Evolutionary conservation across 176 grass and related monocot genomes (phyloP).

Genomic region (Oryza longistaminata): DNA sequence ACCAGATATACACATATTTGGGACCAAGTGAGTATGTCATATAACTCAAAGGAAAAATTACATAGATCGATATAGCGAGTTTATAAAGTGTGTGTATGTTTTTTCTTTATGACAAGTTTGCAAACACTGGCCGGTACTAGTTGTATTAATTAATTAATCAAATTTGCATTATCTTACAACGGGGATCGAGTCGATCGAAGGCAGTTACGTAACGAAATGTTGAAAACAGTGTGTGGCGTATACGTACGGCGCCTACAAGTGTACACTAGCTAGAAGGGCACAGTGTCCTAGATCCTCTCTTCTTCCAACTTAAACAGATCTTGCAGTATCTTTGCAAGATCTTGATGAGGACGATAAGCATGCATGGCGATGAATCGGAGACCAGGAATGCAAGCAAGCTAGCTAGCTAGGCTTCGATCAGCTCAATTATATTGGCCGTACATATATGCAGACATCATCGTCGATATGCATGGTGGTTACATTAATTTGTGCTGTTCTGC

Average conservation of each 20-base stretch:
- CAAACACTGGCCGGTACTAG: background rate
- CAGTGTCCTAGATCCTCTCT: constrained; percentile 8
- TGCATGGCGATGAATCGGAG: constrained; percentile 8
- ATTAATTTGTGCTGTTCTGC: background rate
- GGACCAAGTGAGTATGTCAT: too few relatives aligned
- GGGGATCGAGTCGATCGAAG: background rate
- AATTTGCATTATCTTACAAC: background rate
- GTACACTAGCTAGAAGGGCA: background rate
- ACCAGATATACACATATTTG: too few relatives aligned
- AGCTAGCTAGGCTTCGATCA: background rate
- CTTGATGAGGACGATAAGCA: constrained; percentile 9
- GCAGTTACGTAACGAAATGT: constrained; percentile 3
- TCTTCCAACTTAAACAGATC: background rate
- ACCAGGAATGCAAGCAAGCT: background rate
- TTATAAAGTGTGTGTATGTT: background rate
- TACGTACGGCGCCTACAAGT: background rate
- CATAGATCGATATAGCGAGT: background rate
- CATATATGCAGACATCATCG: background rate
- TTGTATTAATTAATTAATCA: background rate
- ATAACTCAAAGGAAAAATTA: too few relatives aligned
- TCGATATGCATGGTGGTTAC: background rate
- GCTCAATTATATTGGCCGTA: background rate
- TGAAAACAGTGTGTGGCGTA: background rate
- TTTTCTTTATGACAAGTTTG: background rate
- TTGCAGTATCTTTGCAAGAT: constrained; percentile 37